Conservation (phyloP, 2,329 filamentous ascomycete species). For the Pestalotiopsis sp. region DNA sequence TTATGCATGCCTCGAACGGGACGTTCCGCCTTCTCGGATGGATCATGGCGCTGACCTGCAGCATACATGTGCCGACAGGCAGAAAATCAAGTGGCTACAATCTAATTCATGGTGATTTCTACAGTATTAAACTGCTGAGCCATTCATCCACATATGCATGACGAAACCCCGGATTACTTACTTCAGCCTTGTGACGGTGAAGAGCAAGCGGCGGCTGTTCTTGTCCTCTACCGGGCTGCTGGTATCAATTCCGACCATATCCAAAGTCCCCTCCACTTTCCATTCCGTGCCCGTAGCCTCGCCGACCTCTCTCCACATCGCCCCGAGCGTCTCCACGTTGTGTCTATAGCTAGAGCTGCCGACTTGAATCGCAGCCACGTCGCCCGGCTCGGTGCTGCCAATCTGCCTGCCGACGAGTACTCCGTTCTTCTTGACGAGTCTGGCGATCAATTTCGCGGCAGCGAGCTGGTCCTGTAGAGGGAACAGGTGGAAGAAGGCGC, state of each 20-base stretch:
- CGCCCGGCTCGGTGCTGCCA: slow-evolving; percentile 18
- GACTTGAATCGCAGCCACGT: slow-evolving; percentile 17
- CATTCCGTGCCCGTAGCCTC: slow-evolving; percentile 19
- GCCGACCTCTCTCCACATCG: background rate
- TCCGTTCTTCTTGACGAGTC: slow-evolving; percentile 19
- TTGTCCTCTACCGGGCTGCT: slow-evolving; percentile 18
- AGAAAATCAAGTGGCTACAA: too few relatives aligned
- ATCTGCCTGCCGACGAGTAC: slow-evolving; percentile 23
- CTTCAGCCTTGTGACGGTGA: slow-evolving; percentile 20
- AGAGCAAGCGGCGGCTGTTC: slow-evolving; percentile 21
- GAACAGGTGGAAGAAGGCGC: slow-evolving; percentile 28
- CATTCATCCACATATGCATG: too few relatives aligned
- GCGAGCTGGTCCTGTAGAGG: slow-evolving; percentile 21
- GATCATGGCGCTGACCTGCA: too few relatives aligned
- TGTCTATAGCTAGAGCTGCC: slow-evolving; percentile 11
- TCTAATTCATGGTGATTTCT: too few relatives aligned
- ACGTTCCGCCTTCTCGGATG: too few relatives aligned
- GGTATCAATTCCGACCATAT: slow-evolving; percentile 19
- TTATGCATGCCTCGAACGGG: too few relatives aligned
- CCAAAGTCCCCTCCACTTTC: slow-evolving; percentile 19
- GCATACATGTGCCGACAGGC: too few relatives aligned
- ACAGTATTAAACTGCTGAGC: too few relatives aligned
- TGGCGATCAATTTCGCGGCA: slow-evolving; percentile 19
- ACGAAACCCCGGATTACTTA: background rate
- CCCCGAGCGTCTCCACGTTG: background rate